Conservation (phyloP, 2,329 filamentous ascomycete genomes). For the Verticillium zaregamsianum region DNA sequence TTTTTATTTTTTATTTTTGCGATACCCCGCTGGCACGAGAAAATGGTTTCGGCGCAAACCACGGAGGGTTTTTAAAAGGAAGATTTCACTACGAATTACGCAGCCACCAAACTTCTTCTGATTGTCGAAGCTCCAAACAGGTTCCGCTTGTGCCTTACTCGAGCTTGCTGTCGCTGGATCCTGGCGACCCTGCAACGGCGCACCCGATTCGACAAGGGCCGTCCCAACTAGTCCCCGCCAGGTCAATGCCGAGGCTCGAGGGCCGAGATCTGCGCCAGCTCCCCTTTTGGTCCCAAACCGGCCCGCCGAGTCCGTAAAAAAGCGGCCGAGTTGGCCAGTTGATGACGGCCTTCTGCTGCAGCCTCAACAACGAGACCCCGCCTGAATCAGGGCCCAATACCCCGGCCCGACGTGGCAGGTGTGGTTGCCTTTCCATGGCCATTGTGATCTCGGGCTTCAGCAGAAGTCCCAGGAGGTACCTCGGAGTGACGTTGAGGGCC, state of each 20-base stretch:
- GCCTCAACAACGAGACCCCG: background rate
- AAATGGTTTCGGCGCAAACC: background rate
- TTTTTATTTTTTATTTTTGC: background rate
- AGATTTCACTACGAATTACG: background rate
- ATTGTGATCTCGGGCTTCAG: background rate
- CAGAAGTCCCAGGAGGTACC: background rate
- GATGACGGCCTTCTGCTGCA: background rate
- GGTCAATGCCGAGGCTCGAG: background rate
- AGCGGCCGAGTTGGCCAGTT: background rate
- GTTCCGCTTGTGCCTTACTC: background rate
- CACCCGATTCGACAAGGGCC: background rate
- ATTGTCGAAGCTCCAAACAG: background rate
- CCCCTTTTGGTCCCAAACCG: background rate
- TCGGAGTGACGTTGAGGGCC: background rate
- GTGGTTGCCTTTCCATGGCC: background rate
- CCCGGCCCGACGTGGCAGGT: background rate
- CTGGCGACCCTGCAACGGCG: background rate
- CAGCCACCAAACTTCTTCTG: background rate
- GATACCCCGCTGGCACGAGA: background rate
- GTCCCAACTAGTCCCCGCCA: background rate
- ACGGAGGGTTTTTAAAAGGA: background rate
- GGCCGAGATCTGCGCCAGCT: background rate
- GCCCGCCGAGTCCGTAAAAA: background rate
- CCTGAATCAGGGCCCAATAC: background rate
- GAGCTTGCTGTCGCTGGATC: background rate